A percentile compares a stretch with the other conserved stretches of the same genome.
These are phyloP conservation scores for Lactarius sanguifluus DNA, from an alignment of 768 basidiomycete species.

Conservation along the genomic window DNA sequence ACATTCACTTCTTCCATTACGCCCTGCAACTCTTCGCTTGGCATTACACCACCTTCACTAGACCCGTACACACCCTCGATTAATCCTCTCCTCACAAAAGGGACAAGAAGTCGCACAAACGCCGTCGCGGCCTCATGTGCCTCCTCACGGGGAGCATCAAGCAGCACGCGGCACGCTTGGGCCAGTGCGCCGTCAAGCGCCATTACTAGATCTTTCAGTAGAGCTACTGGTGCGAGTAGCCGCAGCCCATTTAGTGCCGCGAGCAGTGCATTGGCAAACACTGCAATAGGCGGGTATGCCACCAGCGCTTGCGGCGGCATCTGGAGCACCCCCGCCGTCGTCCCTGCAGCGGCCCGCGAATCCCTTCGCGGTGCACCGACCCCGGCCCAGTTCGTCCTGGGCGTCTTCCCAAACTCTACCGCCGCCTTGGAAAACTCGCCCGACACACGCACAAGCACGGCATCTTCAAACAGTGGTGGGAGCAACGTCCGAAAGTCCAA, in stretches of 20 bases:
- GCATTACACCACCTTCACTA: constrained; percentile 18
- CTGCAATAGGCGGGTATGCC: constrained; percentile 73
- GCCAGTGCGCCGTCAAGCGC: constrained; percentile 55
- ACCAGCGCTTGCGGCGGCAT: constrained; percentile 70
- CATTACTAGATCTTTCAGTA: constrained; percentile 49
- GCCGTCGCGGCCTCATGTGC: constrained; percentile 48
- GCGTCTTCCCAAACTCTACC: constrained; percentile 28
- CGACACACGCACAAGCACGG: constrained; percentile 57
- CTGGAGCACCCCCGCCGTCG: constrained; percentile 42
- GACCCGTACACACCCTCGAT: constrained; percentile 72
- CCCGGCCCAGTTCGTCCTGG: constrained; percentile 22
- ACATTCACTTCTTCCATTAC: constrained; percentile 12
- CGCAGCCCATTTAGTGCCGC: constrained; percentile 78
- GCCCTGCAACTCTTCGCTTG: constrained; percentile 12
- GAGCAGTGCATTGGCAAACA: constrained; percentile 67
- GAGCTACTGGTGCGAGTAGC: constrained; percentile 67
- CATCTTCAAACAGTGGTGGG: constrained; percentile 60
- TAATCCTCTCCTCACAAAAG: constrained; percentile 67
- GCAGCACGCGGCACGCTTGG: constrained; percentile 45
- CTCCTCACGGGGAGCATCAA: constrained; percentile 36
- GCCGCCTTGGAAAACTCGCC: constrained; percentile 49
- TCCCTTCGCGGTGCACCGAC: constrained; percentile 27
- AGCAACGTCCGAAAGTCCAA: constrained; percentile 81
- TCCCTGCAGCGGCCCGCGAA: constrained; percentile 21
- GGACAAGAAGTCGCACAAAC: constrained; percentile 62